Base-by-base conservation (phyloP, 2,329 filamentous ascomycete species). In the Stylonectria norvegica region DNA sequence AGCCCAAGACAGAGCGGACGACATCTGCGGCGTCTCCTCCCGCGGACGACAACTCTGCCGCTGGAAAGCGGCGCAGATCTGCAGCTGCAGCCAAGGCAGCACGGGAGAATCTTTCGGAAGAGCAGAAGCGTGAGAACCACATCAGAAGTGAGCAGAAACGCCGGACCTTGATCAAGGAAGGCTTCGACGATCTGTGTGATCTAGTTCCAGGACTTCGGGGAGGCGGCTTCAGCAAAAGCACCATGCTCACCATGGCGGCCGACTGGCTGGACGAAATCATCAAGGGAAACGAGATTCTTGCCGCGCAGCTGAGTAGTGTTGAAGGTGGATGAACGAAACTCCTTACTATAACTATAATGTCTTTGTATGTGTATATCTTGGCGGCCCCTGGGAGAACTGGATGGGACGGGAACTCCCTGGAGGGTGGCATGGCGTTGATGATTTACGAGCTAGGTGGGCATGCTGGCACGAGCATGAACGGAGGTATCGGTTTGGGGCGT, bases 61-160 rank as follows among this genome's bases (percentile, higher is more conserved):
- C 60, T 48, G 62, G 63, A 11, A 76, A 76, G 54, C 67, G 75
- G 34, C 69, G 75, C 23, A 79, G 77, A 53, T 77, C 76, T 2
- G 61, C 58, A 5, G 59, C 55, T 5, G 61, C 52, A 8, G 49
- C 62, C 14, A 82, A 81, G 53, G 42, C 67, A 2, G 58, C 71
- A 3, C 67, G 85, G 18, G 84, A 83, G 58, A 95, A 95, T 53
- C 80, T 93, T 4, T 79, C 81, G 0, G 86, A 91, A 51, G 82
- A 85, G 45, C 85, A 93, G 63, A 93, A 91, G 64, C 75, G 87
- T 32, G 83, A 83, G 56, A 95, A 95, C 52, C 88, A 94, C 58
- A 93, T 95, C 49, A 75, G 83, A 37, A 93, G 88, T 37, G 89
- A 94, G 60, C 87, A 95, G 66, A 94, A 93, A 64, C 78, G 89